Evolutionary conservation across 176 grass and related monocot genomes (phyloP), one percentile per base, ranked within the genome.

Genomic region (Musa acuminata): DNA sequence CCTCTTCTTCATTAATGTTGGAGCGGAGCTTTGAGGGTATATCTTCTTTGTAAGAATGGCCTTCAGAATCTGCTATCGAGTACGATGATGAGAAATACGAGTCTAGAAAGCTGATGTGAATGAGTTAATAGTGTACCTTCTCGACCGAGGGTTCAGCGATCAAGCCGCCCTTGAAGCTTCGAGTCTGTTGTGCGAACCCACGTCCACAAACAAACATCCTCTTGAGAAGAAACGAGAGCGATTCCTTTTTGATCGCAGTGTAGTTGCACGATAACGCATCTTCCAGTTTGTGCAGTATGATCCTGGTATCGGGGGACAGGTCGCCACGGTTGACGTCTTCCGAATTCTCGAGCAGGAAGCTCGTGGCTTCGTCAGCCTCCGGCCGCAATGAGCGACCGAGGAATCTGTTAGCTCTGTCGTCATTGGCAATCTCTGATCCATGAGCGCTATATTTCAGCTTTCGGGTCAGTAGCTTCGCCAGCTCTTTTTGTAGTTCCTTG

Each of bases 131-230:
- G 9, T 23, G 7, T 78, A 96, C 92, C 92, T 89, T 96, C 73
- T 91, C 86, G 69, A 96, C 91, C 80, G 84, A 89, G 77, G 92
- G 75, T 72, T 92, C 87, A 51, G 84, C 81, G 26, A 92, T 79
- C 6, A 82, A 64, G 82, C 72, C 88, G 82, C 75, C 88, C 25
- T 12, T 48, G 12, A 67, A 67, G 65, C 65, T 67, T 8, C 13
- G 65, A 68, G 65, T 13, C 3, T 11, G 65, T 68, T 11, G 65
- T 68, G 54, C 65, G 65, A 96, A 96, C 8, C 92, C 89, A 53
- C 86, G 87, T 62, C 80, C 84, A 67, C 84, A 83, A 57, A 75
- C 73, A 29, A 96, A 81, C 48, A 89, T 16, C 52, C 49, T 63
- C 75, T 77, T 96, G 50, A 96, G 64, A 14, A 96, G 78, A 48